Conservation (phyloP, 108 stramenopile species). For the Stephanodiscus minutulus region DNA sequence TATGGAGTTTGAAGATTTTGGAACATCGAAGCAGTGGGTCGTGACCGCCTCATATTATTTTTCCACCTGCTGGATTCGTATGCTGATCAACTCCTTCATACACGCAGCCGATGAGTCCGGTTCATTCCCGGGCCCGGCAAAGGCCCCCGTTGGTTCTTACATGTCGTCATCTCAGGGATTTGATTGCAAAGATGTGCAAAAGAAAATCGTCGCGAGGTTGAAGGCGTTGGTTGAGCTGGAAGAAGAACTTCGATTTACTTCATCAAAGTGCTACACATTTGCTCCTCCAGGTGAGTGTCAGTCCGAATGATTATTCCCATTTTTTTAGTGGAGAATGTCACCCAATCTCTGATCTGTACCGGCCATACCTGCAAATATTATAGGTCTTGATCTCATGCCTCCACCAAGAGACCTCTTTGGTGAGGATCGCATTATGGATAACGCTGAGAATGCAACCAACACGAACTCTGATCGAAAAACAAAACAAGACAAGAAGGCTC, state of each 20-base stretch:
- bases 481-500: conserved; percentile 41
- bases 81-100: conserved; percentile 54
- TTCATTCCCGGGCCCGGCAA: neutral
- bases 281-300: conserved; percentile 41
- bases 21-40: conserved; percentile 30
- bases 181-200: conserved; percentile 20
- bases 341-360: neutral
- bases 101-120: conserved; percentile 21
- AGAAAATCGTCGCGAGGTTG: conserved; percentile 40
- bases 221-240: conserved; percentile 46
- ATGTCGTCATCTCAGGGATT: conserved; percentile 36
- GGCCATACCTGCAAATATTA: neutral
- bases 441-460: conserved; percentile 1
- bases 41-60: conserved; percentile 44
- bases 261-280: conserved; percentile 44
- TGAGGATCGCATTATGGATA: neutral
- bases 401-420: conserved; percentile 31
- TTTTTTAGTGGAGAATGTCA: neutral
- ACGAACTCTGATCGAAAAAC: conserved; percentile 16
- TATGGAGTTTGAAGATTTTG: conserved; percentile 39
- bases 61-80: conserved; percentile 49
- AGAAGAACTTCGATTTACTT: conserved; percentile 46
- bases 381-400: conserved; percentile 32
- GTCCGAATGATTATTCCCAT: neutral
- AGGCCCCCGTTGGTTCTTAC: neutral